Conservation (phyloP, 2,329 filamentous ascomycete genomes). For the Pseudogymnoascus verrucosus region DNA sequence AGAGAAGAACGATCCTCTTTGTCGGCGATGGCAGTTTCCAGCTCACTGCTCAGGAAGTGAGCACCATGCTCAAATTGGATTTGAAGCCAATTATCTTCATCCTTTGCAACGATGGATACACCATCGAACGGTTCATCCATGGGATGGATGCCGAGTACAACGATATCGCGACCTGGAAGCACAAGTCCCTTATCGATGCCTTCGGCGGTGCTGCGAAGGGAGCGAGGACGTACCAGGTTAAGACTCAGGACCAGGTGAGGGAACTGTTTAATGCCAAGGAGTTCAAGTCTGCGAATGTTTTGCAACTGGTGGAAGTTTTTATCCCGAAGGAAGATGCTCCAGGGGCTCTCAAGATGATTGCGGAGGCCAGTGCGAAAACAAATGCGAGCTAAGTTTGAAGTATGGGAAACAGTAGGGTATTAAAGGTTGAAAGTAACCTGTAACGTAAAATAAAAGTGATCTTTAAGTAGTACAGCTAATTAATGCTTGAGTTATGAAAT, state of each 20-base stretch:
- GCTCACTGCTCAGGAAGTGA: conserved; percentile 74
- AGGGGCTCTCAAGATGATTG: conserved; percentile 58
- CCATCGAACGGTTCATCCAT: conserved; percentile 83
- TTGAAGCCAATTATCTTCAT: conserved; percentile 76
- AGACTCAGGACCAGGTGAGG: conserved; percentile 61
- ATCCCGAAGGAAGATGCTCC: conserved; percentile 77
- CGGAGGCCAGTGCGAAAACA: conserved; percentile 59
- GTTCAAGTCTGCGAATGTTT: conserved; percentile 48
- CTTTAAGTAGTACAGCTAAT: not conserved
- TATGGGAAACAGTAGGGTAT: not conserved
- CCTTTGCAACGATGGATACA: conserved; percentile 82
- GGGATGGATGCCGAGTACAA: conserved; percentile 75
- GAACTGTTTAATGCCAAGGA: conserved; percentile 53
- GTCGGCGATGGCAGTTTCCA: conserved; percentile 87
- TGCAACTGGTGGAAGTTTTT: conserved; percentile 73
- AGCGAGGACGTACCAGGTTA: conserved; percentile 57
- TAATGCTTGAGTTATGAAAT: not conserved
- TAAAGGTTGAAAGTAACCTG: not conserved
- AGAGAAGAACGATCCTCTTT: conserved; percentile 65
- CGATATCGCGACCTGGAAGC: conserved; percentile 69
- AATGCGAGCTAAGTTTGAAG: conserved; percentile 42
- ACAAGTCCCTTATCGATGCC: conserved; percentile 56
- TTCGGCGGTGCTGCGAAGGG: conserved; percentile 56
- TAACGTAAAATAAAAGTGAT: not conserved
- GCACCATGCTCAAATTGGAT: conserved; percentile 70